Evolutionary conservation across 805 yeast genomes (phyloP).

Genomic region (Saitoella complicata): DNA sequence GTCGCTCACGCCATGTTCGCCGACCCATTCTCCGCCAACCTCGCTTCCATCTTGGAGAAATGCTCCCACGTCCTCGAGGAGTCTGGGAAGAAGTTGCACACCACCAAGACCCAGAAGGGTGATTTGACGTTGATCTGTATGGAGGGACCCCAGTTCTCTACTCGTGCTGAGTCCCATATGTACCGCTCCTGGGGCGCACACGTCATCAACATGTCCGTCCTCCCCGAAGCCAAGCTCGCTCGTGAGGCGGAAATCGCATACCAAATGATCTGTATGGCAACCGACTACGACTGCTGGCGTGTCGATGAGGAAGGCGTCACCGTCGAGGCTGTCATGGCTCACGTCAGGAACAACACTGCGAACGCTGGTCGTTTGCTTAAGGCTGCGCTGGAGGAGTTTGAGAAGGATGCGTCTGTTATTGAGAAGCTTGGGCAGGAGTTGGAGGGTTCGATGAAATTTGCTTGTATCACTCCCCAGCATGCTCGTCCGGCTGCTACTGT

Average conservation of each 20-base stretch:
- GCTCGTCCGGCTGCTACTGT: constrained; percentile 60
- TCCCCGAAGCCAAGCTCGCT: constrained; percentile 96
- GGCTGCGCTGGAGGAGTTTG: constrained; percentile 48
- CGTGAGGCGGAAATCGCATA: constrained; percentile 93
- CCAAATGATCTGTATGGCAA: constrained; percentile 97
- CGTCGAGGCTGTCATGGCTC: constrained; percentile 80
- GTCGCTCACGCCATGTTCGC: constrained; percentile 98
- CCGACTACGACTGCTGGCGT: constrained; percentile 98
- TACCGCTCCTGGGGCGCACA: constrained; percentile 83
- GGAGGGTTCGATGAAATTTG: constrained; percentile 57
- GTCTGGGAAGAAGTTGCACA: constrained; percentile 40
- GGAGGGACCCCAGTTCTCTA: constrained; percentile 98
- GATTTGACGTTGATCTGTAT: constrained; percentile 82
- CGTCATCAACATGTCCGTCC: constrained; percentile 89
- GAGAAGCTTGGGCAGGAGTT: constrained; percentile 57
- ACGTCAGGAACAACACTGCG: constrained; percentile 36
- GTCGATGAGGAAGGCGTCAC: constrained; percentile 91
- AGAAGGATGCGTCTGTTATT: constrained; percentile 33
- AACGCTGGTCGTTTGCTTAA: constrained; percentile 73
- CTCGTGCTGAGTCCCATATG: constrained; percentile 86
- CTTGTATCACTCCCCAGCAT: constrained; percentile 61
- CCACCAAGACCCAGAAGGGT: constrained; percentile 46
- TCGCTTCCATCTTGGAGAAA: constrained; percentile 50
- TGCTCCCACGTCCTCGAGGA: constrained; percentile 42
- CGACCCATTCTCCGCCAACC: constrained; percentile 75